Evolutionary conservation across 2,329 filamentous ascomycete genomes (phyloP).

Genomic region (Magnaporthiopsis poae): DNA sequence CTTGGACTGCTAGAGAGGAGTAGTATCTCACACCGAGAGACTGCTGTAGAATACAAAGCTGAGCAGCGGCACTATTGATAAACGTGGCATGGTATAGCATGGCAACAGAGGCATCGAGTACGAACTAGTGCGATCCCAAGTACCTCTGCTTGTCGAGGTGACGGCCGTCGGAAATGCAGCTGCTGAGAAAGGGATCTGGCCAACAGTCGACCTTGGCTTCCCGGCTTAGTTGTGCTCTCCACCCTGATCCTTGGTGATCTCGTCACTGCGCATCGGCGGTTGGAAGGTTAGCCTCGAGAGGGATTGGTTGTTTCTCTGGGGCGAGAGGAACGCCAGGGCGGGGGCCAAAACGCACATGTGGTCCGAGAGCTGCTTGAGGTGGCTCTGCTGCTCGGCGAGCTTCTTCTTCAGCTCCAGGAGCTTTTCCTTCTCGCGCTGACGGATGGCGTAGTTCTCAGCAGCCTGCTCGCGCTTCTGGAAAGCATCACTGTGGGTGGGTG

Average conservation of each 20-base stretch:
- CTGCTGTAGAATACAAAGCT: background rate
- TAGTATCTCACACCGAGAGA: background rate
- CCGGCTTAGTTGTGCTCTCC: constrained; percentile 52
- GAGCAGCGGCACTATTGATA: background rate
- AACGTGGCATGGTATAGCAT: background rate
- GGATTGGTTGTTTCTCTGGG: background rate
- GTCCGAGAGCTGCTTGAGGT: constrained; percentile 74
- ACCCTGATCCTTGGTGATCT: constrained; percentile 62
- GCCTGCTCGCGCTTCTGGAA: constrained; percentile 90
- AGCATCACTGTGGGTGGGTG: constrained; percentile 55
- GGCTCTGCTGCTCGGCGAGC: constrained; percentile 67
- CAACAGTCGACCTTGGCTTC: background rate
- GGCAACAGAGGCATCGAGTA: background rate
- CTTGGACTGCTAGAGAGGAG: background rate
- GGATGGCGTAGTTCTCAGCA: constrained; percentile 74
- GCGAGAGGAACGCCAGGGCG: background rate
- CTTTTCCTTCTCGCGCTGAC: constrained; percentile 84
- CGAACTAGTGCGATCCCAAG: background rate
- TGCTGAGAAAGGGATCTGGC: background rate
- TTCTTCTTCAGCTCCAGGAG: constrained; percentile 64
- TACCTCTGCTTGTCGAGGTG: background rate
- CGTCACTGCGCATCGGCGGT: constrained; percentile 46
- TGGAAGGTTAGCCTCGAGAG: constrained; percentile 8
- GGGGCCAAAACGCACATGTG: constrained; percentile 59
- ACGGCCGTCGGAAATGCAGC: background rate